These are phyloP conservation scores for Chlamydomonas reinhardtii DNA, from an alignment of 163 green algal genomes.

Conservation along the genomic window DNA sequence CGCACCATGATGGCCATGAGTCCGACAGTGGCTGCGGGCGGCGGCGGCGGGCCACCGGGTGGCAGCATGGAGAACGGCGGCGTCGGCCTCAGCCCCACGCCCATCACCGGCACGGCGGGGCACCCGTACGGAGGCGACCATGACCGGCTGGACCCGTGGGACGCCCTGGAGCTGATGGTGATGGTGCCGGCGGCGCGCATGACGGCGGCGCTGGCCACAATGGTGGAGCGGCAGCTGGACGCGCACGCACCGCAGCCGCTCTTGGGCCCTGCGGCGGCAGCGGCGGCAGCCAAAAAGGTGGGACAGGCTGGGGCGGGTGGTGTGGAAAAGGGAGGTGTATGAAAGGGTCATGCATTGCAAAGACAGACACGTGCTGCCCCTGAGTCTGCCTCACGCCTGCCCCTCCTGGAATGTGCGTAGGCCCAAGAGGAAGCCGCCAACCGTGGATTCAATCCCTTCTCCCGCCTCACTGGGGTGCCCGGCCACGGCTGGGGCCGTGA, in stretches of 20 bases:
- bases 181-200: constrained; percentile 15
- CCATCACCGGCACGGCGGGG: no score
- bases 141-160: background rate
- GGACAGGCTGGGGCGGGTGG: background rate
- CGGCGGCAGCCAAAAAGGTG: background rate
- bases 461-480: background rate
- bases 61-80: background rate
- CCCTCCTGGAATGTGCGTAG: no score
- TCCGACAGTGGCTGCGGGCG: background rate
- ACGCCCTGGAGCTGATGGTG: constrained; percentile 18
- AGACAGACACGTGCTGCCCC: no score
- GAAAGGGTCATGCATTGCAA: no score
- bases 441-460: constrained; percentile 16
- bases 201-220: background rate
- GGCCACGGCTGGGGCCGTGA: background rate
- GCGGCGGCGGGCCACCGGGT: background rate
- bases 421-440: no score
- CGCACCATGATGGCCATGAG: background rate
- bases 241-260: background rate
- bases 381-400: no score
- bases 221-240: constrained; percentile 36
- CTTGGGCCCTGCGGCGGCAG: background rate
- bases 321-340: no score
- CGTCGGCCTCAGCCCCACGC: no score
- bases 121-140: no score